Conservation (phyloP, 352 stramenopile species). For the Globisporangium acanthophoron region DNA sequence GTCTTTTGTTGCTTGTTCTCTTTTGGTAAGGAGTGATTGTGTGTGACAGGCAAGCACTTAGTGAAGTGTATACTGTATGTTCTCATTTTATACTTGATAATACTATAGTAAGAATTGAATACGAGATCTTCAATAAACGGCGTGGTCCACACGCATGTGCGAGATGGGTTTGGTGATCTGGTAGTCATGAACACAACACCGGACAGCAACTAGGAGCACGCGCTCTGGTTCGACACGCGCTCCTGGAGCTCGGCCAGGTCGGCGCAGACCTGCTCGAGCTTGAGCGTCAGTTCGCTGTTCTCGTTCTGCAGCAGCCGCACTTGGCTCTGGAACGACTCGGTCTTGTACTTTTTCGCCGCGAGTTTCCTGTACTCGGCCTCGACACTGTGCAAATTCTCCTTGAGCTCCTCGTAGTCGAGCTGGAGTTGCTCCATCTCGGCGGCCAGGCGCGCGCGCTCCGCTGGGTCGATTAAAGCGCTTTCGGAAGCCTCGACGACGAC, state of each 20-base stretch:
- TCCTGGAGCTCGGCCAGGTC: constrained; percentile 16
- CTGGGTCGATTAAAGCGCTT: neutral
- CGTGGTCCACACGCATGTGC: too few species aligned
- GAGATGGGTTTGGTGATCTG: too few species aligned
- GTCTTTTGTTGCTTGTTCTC: neutral
- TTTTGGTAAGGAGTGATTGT: too few species aligned
- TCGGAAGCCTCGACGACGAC: constrained; percentile 3
- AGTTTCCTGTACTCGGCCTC: constrained; percentile 48
- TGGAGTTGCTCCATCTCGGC: constrained; percentile 29
- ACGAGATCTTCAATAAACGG: too few species aligned
- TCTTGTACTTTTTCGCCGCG: constrained; percentile 69
- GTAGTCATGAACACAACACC: too few species aligned
- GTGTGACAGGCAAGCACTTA: too few species aligned
- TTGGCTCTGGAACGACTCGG: constrained; percentile 69
- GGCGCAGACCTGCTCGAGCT: constrained; percentile 30
- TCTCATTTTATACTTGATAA: too few species aligned
- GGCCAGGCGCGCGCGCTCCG: constrained; percentile 7
- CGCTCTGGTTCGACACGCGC: too few species aligned
- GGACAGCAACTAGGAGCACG: too few species aligned
- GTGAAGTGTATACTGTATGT: too few species aligned
- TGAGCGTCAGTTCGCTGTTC: constrained; percentile 41
- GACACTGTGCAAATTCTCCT: constrained; percentile 19
- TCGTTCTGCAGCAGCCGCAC: constrained; percentile 60
- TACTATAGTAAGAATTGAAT: too few species aligned
- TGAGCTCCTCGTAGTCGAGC: constrained; percentile 19